Evolutionary conservation across 768 basidiomycete species (phyloP), one percentile per base, ranked within the genome.

Genomic region (Mrakia hoshinonis): DNA sequence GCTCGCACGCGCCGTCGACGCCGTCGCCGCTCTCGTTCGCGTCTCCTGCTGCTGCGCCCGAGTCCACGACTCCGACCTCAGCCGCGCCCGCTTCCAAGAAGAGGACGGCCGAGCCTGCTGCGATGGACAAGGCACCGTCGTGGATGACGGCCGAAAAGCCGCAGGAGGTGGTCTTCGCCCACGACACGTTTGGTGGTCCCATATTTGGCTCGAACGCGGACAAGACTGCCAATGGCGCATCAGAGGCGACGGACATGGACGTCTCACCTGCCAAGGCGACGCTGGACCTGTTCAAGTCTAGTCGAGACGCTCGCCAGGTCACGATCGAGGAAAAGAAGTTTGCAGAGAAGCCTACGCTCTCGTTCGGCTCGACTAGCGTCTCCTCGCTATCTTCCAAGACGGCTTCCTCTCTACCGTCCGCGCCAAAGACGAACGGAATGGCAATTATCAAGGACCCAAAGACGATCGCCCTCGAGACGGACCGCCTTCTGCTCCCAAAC

Each of bases 141-240:
- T 72, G 70, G 70, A 47, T 52, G 13, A n/a, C 43, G 26, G 48
- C 7, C 58, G 58, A 13, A 22, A 38, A 54, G 29, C 70, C 70
- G 43, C 65, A 52, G 4, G n/a, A 43, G 7, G 65, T 67, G 31
- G 29, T 72, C 29, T 48, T 58, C 34, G 67, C 67, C 4, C 26
- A 58, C 20, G 67, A 60, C 36, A n/a, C 52, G 31, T 43, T 51
- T 29, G 64, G 46, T n/a, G 31, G 64, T 22, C 46, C 67, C 34
- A 51, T 46, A 20, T 46, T 55, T 31, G 49, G 51, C 22, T 51
- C 49, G 3, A 22, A 20, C 6, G 51, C 67, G 5, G 52, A 54
- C 12, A 38, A 38, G 22, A n/a, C 54, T 7, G 26, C 26, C 22
- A 38, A 43, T n/a, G 22, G n/a, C 51, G 43, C 29, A 24, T 49